Percentiles rank a stretch among this genome's conserved stretches.
Conservation (phyloP, 208 protist genomes). For the Phytomonas sp. region DNA sequence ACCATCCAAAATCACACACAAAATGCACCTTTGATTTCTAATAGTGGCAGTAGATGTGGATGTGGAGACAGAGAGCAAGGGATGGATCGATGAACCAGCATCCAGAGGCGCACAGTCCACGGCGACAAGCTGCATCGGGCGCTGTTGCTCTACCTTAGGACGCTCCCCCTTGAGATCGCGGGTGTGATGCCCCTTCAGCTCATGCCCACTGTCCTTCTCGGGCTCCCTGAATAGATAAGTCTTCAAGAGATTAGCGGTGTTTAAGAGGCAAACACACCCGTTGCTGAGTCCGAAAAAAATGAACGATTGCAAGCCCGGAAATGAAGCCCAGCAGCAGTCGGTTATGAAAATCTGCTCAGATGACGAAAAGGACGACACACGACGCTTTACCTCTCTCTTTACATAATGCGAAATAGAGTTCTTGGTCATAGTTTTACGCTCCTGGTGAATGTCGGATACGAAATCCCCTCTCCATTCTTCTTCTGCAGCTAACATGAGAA, state of each 20-base stretch:
- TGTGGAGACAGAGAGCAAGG: no score
- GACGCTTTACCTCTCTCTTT: conserved; percentile 29
- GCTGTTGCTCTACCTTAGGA: not conserved
- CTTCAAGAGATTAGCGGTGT: conserved; percentile 55
- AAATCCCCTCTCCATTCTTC: not conserved
- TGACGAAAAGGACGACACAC: conserved; percentile 49
- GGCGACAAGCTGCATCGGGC: conserved; percentile 15
- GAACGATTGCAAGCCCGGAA: conserved; percentile 23
- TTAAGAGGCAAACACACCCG: conserved; percentile 53
- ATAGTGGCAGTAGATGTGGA: no score
- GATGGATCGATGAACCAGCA: no score
- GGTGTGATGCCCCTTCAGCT: conserved; percentile 10
- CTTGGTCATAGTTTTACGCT: conserved; percentile 38
- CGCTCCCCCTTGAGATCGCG: not conserved
- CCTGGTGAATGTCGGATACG: conserved; percentile 30
- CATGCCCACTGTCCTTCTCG: conserved; percentile 12
- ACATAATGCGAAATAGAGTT: conserved; percentile 40
- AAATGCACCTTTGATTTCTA: no score
- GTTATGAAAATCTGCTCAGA: conserved; percentile 35
- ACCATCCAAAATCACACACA: no score
- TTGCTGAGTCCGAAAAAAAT: conserved; percentile 58
- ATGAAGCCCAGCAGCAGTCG: conserved; percentile 38
- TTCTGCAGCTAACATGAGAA: not conserved
- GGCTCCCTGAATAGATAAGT: conserved; percentile 52
- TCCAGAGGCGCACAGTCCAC: conserved; percentile 5